Conservation (phyloP, 2,329 filamentous ascomycete genomes). For the Calonectria pteridis region DNA sequence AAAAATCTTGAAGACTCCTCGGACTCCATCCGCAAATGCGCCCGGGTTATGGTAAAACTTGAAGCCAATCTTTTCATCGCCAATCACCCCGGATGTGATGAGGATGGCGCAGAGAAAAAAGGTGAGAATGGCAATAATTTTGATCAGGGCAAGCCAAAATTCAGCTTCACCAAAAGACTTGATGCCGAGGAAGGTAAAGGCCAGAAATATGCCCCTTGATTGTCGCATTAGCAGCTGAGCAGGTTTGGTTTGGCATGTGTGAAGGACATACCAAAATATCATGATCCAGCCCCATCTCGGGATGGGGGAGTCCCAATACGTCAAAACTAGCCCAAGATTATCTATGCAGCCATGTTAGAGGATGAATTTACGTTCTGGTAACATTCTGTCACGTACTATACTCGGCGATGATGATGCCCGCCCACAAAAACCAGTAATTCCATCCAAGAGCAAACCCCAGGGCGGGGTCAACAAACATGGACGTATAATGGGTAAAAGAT, state of each 20-base stretch:
- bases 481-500: slow-evolving; percentile 6
- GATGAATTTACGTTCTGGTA: not conserved
- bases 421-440: slow-evolving; percentile 18
- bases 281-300: slow-evolving; percentile 18
- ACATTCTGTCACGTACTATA: not conserved
- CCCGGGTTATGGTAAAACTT: slow-evolving; percentile 23
- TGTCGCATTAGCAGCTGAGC: not conserved
- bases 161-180: slow-evolving; percentile 24
- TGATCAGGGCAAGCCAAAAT: slow-evolving; percentile 25
- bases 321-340: slow-evolving; percentile 17
- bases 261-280: slow-evolving; percentile 1
- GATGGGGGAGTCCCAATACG: slow-evolving; percentile 9
- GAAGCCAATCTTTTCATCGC: slow-evolving; percentile 37
- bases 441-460: slow-evolving; percentile 11
- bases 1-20: slow-evolving; percentile 18
- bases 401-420: slow-evolving; percentile 18
- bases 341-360: not conserved
- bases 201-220: slow-evolving; percentile 11
- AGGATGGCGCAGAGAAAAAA: slow-evolving; percentile 31
- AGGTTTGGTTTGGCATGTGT: too few relatives aligned
- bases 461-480: slow-evolving; percentile 12
- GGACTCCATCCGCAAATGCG: not conserved
- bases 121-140: slow-evolving; percentile 22
- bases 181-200: slow-evolving; percentile 12
- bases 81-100: slow-evolving; percentile 36